Evolutionary conservation across 768 basidiomycete genomes (phyloP), one percentile per base, ranked within the genome.

Genomic region (Termitomyces heimii): DNA sequence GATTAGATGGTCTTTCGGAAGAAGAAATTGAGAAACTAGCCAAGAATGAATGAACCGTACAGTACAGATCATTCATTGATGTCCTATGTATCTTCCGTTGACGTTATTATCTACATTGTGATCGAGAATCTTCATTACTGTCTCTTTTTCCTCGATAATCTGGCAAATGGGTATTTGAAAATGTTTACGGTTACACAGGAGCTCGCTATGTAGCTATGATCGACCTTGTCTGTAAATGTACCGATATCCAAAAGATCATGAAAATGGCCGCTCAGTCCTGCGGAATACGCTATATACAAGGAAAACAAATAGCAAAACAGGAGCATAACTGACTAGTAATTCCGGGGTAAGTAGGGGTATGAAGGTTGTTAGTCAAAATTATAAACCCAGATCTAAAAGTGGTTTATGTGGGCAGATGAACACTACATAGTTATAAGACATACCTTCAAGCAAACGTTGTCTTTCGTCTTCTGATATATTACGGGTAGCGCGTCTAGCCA

Each of bases 1-100:
- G 97, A 54, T 75, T 99, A 54, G 89, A 97, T 40, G 96, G 92
- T 1, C 71, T 98, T 48, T 82, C 92, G 0, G 74, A 89, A 61
- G 83, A 85, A 47, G 88, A 97, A 59, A 86, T 98, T 12, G 87
- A 92, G 24, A 77, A 70, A 31, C 76, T 95, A 60, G 71, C 69
- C 43, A 65, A 60, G 42, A 44, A 59, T 32, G 60, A 32, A 34
- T 16, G 44, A 43, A 42, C 5, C 26, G 18, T 6, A 2, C n/a
- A 8, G 6, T n/a, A 29, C 5, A 10, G 39, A 39, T 26, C 13
- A 39, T n/a, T n/a, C 14, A 39, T n/a, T n/a, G 9, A 9, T 24
- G 18, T 14, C 32, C n/a, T n/a, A 20, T 31, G 9, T 24, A 35
- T 16, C 9, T 7, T 35, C 22, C 9, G 34, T 22, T 14, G 4